Conservation (phyloP, 176 grass and related monocot genomes). For the Carex parvula region DNA sequence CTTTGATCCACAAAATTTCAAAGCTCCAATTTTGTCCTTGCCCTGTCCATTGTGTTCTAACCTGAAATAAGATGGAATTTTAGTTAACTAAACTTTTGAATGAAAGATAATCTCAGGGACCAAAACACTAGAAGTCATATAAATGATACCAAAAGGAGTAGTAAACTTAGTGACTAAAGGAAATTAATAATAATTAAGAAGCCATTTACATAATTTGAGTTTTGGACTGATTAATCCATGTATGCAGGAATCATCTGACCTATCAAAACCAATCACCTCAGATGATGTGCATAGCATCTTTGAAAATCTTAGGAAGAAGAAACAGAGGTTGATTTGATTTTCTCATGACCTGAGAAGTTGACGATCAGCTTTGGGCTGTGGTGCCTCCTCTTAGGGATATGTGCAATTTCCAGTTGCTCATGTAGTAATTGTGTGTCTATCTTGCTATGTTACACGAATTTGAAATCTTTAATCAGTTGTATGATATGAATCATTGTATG, state of each 20-base stretch:
- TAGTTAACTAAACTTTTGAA: neutral
- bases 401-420: constrained; percentile 1
- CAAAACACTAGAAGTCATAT: neutral
- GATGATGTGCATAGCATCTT: constrained; percentile 72
- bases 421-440: neutral
- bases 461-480: constrained; percentile 2
- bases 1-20: neutral
- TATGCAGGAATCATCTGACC: constrained; percentile 65
- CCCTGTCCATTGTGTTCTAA: neutral
- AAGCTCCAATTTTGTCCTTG: neutral
- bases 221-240: neutral
- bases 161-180: neutral
- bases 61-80: neutral
- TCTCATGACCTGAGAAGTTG: neutral
- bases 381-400: neutral
- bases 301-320: constrained; percentile 95
- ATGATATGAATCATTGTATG: neutral
- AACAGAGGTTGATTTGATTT: constrained; percentile 62
- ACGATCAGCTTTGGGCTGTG: neutral
- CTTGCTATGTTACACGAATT: neutral
- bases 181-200: constrained; percentile 1
- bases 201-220: neutral
- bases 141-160: neutral
- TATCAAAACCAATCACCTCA: constrained; percentile 75
- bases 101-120: neutral